Conservation (phyloP, 2,329 filamentous ascomycete species). For the Orbilia blumenaviensis region DNA sequence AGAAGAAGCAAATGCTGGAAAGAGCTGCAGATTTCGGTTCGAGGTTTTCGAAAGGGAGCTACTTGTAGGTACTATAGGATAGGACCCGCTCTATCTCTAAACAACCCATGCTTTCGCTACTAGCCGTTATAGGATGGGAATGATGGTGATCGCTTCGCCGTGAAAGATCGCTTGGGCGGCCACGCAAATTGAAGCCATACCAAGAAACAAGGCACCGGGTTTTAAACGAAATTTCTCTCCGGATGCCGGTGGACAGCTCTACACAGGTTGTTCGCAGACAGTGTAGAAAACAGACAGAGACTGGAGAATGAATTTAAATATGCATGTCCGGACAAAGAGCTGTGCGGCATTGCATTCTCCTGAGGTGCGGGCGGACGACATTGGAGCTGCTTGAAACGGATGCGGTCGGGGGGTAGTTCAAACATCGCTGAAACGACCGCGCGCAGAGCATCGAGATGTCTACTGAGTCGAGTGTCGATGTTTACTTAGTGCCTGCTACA, state of each 20-base stretch:
- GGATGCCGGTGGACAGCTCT: not conserved
- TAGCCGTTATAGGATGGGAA: slow-evolving; percentile 3
- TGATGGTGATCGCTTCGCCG: slow-evolving; percentile 20
- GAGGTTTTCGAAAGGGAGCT: slow-evolving; percentile 78
- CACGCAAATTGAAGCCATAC: slow-evolving; percentile 7
- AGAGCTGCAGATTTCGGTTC: slow-evolving; percentile 83
- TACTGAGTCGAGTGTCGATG: not conserved
- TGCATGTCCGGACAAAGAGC: not conserved
- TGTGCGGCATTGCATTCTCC: not conserved
- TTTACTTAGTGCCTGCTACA: too few species aligned
- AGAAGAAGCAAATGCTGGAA: slow-evolving; percentile 80
- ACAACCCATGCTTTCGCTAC: not conserved
- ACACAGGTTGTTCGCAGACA: not conserved
- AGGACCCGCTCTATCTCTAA: not conserved
- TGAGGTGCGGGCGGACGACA: not conserved
- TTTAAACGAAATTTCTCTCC: not conserved
- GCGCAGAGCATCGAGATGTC: slow-evolving; percentile 1
- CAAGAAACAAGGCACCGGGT: slow-evolving; percentile 10
- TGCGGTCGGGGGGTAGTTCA: slow-evolving; percentile 23
- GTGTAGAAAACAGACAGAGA: not conserved
- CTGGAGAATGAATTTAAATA: not conserved
- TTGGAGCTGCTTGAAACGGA: slow-evolving; percentile 47
- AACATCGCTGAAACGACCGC: slow-evolving; percentile 42
- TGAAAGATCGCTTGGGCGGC: slow-evolving; percentile 6
- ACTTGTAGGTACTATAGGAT: too few species aligned